Evolutionary conservation across 1,284 basidiomycete genomes (phyloP).

Genomic region (Singerocomus rubriflavus): DNA sequence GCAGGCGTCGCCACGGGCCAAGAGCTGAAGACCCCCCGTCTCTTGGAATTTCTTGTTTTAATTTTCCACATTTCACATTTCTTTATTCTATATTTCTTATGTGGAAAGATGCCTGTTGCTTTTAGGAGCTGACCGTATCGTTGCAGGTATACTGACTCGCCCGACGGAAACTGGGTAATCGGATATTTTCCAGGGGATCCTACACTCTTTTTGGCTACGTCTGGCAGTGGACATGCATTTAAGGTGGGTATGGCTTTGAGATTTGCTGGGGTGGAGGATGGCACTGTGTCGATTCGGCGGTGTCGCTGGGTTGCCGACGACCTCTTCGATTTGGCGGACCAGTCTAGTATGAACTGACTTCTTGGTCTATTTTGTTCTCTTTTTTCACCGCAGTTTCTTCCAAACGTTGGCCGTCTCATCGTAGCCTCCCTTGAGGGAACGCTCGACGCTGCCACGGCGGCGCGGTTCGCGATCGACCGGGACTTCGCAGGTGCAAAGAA

Average conservation of each 20-base stretch:
- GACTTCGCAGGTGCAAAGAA: constrained; percentile 28
- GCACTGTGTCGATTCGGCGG: neutral
- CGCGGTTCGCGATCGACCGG: constrained; percentile 55
- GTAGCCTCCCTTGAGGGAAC: constrained; percentile 67
- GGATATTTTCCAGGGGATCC: constrained; percentile 58
- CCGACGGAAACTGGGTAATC: constrained; percentile 79
- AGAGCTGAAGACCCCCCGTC: constrained; percentile 13
- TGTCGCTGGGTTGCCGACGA: neutral
- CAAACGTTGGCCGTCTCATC: constrained; percentile 75
- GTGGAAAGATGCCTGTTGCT: neutral
- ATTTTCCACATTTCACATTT: neutral
- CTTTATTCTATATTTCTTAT: neutral
- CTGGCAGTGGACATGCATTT: constrained; percentile 79
- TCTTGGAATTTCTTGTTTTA: neutral
- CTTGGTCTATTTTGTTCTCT: neutral
- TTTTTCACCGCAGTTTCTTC: constrained; percentile 61
- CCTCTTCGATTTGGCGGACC: neutral
- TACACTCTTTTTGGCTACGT: constrained; percentile 68
- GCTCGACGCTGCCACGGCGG: constrained; percentile 46
- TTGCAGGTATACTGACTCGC: constrained; percentile 71
- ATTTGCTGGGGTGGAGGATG: neutral
- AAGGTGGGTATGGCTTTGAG: constrained; percentile 48
- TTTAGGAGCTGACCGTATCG: neutral
- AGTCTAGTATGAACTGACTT: no score
- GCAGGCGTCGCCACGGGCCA: neutral